Evolutionary conservation across 176 grass and related monocot species (phyloP), one percentile per base, ranked within the genome.

Genomic region (Panicum miliaceum): DNA sequence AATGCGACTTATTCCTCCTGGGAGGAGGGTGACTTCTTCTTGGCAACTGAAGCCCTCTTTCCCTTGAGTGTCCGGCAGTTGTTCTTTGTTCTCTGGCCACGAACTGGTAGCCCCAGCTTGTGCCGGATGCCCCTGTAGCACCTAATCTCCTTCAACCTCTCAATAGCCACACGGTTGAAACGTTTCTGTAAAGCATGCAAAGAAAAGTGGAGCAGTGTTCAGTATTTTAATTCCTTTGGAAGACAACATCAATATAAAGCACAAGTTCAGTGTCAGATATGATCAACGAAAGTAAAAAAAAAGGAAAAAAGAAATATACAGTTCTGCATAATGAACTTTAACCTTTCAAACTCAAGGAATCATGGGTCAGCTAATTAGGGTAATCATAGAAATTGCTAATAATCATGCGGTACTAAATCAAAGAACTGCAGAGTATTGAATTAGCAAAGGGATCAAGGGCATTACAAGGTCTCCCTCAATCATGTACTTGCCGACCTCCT

Each of bases 401-500:
- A 20, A 66, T 52, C 7, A 35, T 12, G 12, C 36, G 41, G 22
- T 41, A 54, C 78, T 32, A 43, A 68, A 67, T 27, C 60, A 66
- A 75, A 40, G 10, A 65, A 53, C 16, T 67, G 38, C 8, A 12
- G 47, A 50, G 0, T 57, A 19, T 8, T 32, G 15, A 66, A 84
- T 45, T 48, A 61, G 37, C 37, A 72, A 75, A 42, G 58, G 79
- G 65, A 34, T 51, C 22, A 78, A n/a, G 25, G 66, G 13, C 14
- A 78, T 81, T 93, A 98, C 93, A 47, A 98, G 91, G 81, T 98
- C 96, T 76, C 96, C 93, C 84, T 96, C 91, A 64, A 94, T 95
- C 96, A 94, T 95, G 86, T 98, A 98, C 64, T 94, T 94, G 69
- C 87, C 79, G 58, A 98, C 93, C 64, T 98, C 96, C 76, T 98